phyloP scores from a whole-genome alignment of 2,329 filamentous ascomycete species.

The Beauveria bassiana region DNA sequence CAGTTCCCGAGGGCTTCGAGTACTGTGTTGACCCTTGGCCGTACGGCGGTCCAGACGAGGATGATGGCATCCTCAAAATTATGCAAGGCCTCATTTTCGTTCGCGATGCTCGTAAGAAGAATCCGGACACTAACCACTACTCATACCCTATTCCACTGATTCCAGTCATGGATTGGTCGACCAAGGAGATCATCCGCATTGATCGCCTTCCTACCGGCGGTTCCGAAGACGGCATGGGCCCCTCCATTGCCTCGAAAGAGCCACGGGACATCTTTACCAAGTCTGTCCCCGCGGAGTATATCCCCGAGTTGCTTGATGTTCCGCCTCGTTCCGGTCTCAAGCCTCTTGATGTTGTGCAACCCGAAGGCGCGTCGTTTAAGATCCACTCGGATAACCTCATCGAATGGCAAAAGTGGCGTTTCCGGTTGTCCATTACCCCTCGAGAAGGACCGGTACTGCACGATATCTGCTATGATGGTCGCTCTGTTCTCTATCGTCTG shows the following conservation, averaged over 20 bases:
- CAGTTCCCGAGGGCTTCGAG: constrained; percentile 35
- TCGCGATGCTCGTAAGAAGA: constrained; percentile 32
- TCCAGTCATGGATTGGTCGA: constrained; percentile 50
- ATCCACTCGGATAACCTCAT: constrained; percentile 42
- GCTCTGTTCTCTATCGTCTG: constrained; percentile 59
- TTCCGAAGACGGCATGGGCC: constrained; percentile 35
- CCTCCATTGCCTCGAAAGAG: constrained; percentile 24
- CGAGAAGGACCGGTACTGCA: constrained; percentile 65
- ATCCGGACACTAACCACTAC: constrained; percentile 54
- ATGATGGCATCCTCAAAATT: constrained; percentile 32
- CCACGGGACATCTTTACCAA: constrained; percentile 40
- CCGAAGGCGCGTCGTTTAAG: constrained; percentile 59
- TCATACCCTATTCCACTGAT: constrained; percentile 52
- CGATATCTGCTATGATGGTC: constrained; percentile 58
- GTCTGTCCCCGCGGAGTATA: constrained; percentile 35
- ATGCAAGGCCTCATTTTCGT: constrained; percentile 46
- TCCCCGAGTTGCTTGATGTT: constrained; percentile 41
- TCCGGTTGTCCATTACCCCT: constrained; percentile 61
- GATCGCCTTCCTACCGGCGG: constrained; percentile 47
- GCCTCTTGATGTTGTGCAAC: constrained; percentile 65
- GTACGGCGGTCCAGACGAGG: constrained; percentile 42
- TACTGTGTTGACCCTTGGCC: constrained; percentile 56
- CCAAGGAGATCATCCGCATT: constrained; percentile 46
- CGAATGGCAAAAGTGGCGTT: constrained; percentile 61
- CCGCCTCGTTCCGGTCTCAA: constrained; percentile 49